A percentile compares a stretch with the other conserved stretches of the same genome.
These are phyloP conservation scores for Cystobasidium slooffiae DNA, from an alignment of 1,284 basidiomycete genomes.

Conservation along the genomic window DNA sequence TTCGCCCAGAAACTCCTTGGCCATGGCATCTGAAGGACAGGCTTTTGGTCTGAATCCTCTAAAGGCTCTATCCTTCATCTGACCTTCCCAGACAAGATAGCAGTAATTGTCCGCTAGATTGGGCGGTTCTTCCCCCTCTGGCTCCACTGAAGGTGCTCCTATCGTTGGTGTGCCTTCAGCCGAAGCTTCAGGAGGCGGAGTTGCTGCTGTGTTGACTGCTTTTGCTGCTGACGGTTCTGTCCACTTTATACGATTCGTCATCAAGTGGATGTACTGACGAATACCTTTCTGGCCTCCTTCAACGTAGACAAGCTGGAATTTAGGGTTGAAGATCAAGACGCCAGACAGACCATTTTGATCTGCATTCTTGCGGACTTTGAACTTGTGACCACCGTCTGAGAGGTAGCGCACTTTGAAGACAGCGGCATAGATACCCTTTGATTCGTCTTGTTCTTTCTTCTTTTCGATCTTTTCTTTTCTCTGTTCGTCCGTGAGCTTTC, in stretches of 20 bases:
- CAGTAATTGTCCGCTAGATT: conserved; percentile 84
- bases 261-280: conserved; percentile 83
- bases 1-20: conserved; percentile 80
- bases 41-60: conserved; percentile 78
- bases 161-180: conserved; percentile 56
- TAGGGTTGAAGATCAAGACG: conserved; percentile 83
- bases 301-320: conserved; percentile 88
- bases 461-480: conserved; percentile 79
- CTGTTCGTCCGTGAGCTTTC: conserved; percentile 90
- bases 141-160: conserved; percentile 58
- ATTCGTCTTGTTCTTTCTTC: conserved; percentile 82
- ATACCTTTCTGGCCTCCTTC: conserved; percentile 88
- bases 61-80: conserved; percentile 79
- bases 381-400: conserved; percentile 88
- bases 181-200: conserved; percentile 54
- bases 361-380: conserved; percentile 95
- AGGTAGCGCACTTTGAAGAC: conserved; percentile 76
- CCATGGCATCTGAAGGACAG: conserved; percentile 70
- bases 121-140: conserved; percentile 52
- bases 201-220: conserved; percentile 56
- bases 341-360: conserved; percentile 87
- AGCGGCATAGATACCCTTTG: conserved; percentile 80
- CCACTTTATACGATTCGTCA: conserved; percentile 91
- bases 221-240: conserved; percentile 84
- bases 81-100: conserved; percentile 90